Evolutionary conservation across 2,329 filamentous ascomycete species (phyloP).

Genomic region (Westerdykella ornata): DNA sequence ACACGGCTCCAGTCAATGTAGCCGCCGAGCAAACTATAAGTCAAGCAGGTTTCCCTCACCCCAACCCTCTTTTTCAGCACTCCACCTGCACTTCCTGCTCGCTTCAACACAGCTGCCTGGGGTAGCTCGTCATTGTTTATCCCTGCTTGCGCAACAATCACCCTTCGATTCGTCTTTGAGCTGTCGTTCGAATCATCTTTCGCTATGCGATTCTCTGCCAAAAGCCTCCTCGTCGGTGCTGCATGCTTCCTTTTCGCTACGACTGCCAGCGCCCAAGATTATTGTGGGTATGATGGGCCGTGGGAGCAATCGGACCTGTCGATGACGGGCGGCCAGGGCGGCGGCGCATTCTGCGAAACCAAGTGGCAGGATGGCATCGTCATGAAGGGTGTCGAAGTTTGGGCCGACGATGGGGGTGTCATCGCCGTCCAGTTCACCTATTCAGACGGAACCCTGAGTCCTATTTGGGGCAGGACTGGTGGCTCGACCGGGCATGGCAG

Average conservation of each 20-base stretch:
- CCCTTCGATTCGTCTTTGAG: background rate
- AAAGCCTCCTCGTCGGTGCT: conserved; percentile 4
- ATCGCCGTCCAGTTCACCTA: conserved; percentile 14
- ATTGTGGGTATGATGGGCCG: too few species aligned
- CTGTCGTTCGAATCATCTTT: background rate
- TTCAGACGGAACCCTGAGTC: conserved; percentile 12
- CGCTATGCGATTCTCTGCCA: conserved; percentile 3
- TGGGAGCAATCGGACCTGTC: too few species aligned
- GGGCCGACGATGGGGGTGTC: conserved; percentile 8
- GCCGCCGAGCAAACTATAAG: conserved; percentile 1
- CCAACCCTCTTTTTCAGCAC: background rate
- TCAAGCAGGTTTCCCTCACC: background rate
- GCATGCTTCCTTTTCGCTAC: conserved; percentile 1
- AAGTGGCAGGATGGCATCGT: conserved; percentile 11
- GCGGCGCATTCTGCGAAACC: conserved; percentile 10
- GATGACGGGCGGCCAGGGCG: conserved; percentile 2
- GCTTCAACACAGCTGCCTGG: conserved; percentile 2
- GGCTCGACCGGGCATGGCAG: conserved; percentile 6
- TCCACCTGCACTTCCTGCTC: background rate
- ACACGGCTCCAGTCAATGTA: too few species aligned
- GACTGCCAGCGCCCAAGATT: conserved; percentile 3
- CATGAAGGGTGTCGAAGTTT: conserved; percentile 12
- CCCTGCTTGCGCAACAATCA: too few species aligned
- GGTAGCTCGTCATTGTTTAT: background rate
- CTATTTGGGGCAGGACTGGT: conserved; percentile 8